Evolutionary conservation across 208 protist genomes (phyloP), one percentile per base, ranked within the genome.

Genomic region (Balamuthia mandrillaris): DNA sequence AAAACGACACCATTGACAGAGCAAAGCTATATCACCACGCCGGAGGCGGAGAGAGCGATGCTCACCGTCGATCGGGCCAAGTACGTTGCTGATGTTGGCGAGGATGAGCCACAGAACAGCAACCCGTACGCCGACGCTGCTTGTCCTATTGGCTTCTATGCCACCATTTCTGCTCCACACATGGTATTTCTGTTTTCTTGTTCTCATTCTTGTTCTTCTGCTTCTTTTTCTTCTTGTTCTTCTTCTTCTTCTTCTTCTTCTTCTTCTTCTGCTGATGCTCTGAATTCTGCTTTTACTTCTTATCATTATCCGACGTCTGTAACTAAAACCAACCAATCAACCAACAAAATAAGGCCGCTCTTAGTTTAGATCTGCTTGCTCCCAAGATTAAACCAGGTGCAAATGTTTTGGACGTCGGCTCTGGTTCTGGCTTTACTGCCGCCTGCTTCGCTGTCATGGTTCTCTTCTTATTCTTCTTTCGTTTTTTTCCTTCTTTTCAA

Each of bases 401-500:
- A 29, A 31, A 33, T 10, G 85, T 85, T 24, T 75, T 93, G 16
- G 91, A 93, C 29, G 87, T 93, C 29, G 91, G 91, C 1, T 90
- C 61, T 14, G 91, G 91, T 6, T 84, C 56, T 31, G 91, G 91
- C 2, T 92, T 90, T 35, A 18, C 90, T 18, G 45, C 77, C 31
- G 91, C 90, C n/a, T 89, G 84, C 78, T 42, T 90, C 12, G 85
- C 68, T 0, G 18, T 70, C 37, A 79, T 92, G 78, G 54, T 93
- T 12, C 79, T 84, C 41, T 24, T n/a, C n/a, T n/a, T n/a, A n/a
- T n/a, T n/a, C n/a, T n/a, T n/a, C n/a, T n/a, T 63, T 70, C 18
- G 18, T 37, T 27, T 37, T 70, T 18, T 27, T 70, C 24, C 44
- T 27, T 70, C 44, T 63, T 70, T 63, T 18, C n/a, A n/a, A n/a